Evolutionary conservation across 192 early-diverging fungal species (phyloP).

Genomic region (Backusella psychrophila): DNA sequence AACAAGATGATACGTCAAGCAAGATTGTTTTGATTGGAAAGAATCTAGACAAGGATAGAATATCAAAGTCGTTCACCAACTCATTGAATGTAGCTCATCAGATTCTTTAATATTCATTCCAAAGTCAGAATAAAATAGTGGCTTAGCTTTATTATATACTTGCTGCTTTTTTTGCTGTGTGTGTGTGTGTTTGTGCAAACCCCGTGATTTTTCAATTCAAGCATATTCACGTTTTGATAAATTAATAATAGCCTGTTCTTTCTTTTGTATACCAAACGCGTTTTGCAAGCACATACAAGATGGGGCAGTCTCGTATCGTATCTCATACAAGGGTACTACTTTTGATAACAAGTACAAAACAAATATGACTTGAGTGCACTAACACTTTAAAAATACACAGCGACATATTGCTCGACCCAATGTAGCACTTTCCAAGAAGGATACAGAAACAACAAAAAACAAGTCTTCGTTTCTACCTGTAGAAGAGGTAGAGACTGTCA

Average conservation of each 20-base stretch:
- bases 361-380: neutral
- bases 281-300: neutral
- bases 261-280: neutral
- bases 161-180: neutral
- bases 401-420: neutral
- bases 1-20: slow-evolving; percentile 14
- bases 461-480: slow-evolving; percentile 5
- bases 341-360: neutral
- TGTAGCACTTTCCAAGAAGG: neutral
- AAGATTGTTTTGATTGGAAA: slow-evolving; percentile 42
- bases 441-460: neutral
- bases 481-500: neutral
- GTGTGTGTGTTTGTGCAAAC: neutral
- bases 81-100: neutral
- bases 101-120: neutral
- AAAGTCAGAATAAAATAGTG: neutral
- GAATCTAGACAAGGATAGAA: slow-evolving; percentile 19
- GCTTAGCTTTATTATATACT: neutral
- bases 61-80: slow-evolving; percentile 23
- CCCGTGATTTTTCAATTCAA: neutral
- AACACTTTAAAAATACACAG: neutral
- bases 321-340: neutral
- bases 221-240: neutral
- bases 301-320: neutral
- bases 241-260: neutral